These are phyloP conservation scores for Akebia trifoliata DNA, from an alignment of 164 flowering plant genomes.

Conservation along the genomic window DNA sequence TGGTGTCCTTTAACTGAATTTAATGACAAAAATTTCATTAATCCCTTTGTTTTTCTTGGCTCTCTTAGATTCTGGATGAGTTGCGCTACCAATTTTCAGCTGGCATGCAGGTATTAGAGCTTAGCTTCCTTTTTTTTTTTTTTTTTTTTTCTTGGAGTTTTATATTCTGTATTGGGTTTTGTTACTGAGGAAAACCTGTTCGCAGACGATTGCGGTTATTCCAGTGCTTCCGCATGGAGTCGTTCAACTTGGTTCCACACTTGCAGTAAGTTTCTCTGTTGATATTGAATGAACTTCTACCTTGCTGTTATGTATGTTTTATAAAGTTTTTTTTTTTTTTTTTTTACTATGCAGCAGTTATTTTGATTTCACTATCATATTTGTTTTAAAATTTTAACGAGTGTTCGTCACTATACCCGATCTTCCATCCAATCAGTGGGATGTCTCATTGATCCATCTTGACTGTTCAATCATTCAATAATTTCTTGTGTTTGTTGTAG, in stretches of 20 bases:
- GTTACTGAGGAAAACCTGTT: slow-evolving; percentile 11
- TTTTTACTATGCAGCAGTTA: too few species aligned
- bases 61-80: slow-evolving; percentile 44
- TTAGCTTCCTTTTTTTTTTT: neutral
- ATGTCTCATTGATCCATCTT: neutral
- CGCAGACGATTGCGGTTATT: slow-evolving; percentile 82
- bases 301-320: neutral
- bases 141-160: neutral
- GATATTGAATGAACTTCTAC: neutral
- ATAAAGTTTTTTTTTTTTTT: neutral
- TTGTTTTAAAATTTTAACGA: too few species aligned
- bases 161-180: neutral
- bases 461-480: neutral
- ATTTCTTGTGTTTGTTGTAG: neutral
- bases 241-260: slow-evolving; percentile 72
- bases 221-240: slow-evolving; percentile 88
- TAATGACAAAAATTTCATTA: neutral
- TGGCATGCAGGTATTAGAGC: slow-evolving; percentile 66
- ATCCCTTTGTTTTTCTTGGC: slow-evolving; percentile 10
- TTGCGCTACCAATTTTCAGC: slow-evolving; percentile 57
- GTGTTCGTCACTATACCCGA: too few species aligned
- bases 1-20: neutral
- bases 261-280: slow-evolving; percentile 37
- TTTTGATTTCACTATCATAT: neutral
- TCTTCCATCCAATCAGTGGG: neutral